Conservation (phyloP, 2,329 filamentous ascomycete species). For the Aureobasidium sp. region DNA sequence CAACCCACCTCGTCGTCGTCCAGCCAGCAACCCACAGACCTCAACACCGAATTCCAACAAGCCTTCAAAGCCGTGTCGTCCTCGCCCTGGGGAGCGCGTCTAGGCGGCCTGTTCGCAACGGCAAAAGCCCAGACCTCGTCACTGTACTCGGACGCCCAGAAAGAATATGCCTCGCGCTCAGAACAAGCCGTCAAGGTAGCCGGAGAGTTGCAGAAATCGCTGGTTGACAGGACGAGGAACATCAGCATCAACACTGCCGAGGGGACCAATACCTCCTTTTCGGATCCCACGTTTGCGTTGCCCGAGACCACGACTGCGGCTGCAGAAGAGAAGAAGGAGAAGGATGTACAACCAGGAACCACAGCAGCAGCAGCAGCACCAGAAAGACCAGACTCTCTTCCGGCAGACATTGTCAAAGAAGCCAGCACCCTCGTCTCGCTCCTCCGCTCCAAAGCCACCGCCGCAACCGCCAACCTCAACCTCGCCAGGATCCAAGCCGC, state of each 20-base stretch:
- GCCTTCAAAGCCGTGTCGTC: conserved; percentile 89
- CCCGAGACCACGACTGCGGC: conserved; percentile 9
- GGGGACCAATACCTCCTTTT: conserved; percentile 24
- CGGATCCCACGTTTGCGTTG: conserved; percentile 21
- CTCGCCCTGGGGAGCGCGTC: conserved; percentile 81
- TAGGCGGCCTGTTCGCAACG: conserved; percentile 82
- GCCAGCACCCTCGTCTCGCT: conserved; percentile 64
- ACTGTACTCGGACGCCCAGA: conserved; percentile 73
- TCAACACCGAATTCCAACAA: conserved; percentile 87
- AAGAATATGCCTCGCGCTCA: conserved; percentile 64
- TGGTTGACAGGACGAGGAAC: conserved; percentile 57
- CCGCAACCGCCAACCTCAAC: conserved; percentile 43
- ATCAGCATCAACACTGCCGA: conserved; percentile 53
- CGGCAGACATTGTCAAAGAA: conserved; percentile 47
- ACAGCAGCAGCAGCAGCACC: conserved; percentile 18
- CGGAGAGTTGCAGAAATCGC: conserved; percentile 51
- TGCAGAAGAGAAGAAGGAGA: conserved; percentile 23
- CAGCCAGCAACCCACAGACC: conserved; percentile 45
- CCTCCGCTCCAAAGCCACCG: conserved; percentile 65
- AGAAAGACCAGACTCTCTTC: conserved; percentile 38
- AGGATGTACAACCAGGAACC: neutral
- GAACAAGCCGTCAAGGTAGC: conserved; percentile 73
- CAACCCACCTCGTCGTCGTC: conserved; percentile 16
- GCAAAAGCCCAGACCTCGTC: conserved; percentile 94
- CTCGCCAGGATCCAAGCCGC: conserved; percentile 84